phyloP scores from a whole-genome alignment of 257 asterid genomes.

The Plectranthus barbatus region DNA sequence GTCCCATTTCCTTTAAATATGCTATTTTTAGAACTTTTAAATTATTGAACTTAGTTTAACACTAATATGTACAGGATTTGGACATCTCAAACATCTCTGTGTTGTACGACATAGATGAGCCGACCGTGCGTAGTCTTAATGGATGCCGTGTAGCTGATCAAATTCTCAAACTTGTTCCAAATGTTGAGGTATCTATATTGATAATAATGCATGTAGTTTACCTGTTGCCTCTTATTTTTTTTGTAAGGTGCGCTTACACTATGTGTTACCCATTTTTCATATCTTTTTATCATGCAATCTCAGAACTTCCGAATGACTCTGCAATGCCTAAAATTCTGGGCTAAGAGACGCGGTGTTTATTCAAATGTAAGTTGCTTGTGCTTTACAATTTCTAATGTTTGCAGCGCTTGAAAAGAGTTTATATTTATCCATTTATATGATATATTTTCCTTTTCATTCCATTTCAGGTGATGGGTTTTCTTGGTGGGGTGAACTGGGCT shows the following conservation, averaged over 20 bases:
- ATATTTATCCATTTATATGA: background rate
- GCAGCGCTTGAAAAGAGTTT: background rate
- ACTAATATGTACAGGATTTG: conserved; percentile 51
- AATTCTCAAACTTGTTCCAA: conserved; percentile 85
- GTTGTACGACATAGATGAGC: conserved; percentile 75
- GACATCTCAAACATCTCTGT: conserved; percentile 71
- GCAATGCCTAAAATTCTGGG: conserved; percentile 86
- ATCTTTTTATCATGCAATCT: background rate
- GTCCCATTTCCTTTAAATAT: background rate
- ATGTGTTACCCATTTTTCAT: background rate
- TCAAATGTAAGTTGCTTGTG: conserved; percentile 60
- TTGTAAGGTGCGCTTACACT: background rate
- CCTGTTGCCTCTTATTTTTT: background rate
- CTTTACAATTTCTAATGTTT: background rate
- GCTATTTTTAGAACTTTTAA: background rate
- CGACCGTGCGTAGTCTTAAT: conserved; percentile 87
- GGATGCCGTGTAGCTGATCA: conserved; percentile 97
- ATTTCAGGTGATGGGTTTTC: conserved; percentile 90
- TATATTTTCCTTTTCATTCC: background rate
- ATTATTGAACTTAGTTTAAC: background rate
- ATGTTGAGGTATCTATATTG: conserved; percentile 49
- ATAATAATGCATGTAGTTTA: background rate
- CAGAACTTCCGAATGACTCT: conserved; percentile 77
- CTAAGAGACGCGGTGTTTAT: conserved; percentile 88
- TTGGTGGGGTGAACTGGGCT: conserved; percentile 98